A percentile compares a stretch with the other conserved stretches of the same genome.
Evolutionary conservation across 495 filamentous ascomycete species (phyloP).

Genomic region (Elaphomyces granulatus): DNA sequence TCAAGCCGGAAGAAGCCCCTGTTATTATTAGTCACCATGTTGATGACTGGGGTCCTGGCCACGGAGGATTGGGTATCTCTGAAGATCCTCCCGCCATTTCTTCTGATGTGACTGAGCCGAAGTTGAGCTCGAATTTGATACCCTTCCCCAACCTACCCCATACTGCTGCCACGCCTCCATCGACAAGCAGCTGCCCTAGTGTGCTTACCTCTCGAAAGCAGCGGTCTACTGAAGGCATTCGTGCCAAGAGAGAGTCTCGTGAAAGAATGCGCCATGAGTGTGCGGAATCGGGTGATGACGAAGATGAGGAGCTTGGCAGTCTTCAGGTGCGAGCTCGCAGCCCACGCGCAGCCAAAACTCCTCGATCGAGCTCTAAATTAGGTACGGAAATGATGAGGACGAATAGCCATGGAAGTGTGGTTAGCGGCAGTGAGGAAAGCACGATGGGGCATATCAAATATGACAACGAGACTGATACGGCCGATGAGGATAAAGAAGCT

Average conservation of each 20-base stretch:
- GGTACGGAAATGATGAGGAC: slow-evolving; percentile 93
- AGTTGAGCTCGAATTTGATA: slow-evolving; percentile 14
- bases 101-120: slow-evolving; percentile 15
- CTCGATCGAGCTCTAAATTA: slow-evolving; percentile 60
- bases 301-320: slow-evolving; percentile 75
- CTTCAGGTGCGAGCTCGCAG: slow-evolving; percentile 41
- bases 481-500: slow-evolving; percentile 13
- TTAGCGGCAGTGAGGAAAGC: slow-evolving; percentile 36
- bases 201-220: slow-evolving; percentile 43
- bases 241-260: slow-evolving; percentile 58
- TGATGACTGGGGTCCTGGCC: slow-evolving; percentile 55
- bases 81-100: slow-evolving; percentile 25
- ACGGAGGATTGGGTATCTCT: slow-evolving; percentile 56
- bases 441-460: slow-evolving; percentile 22
- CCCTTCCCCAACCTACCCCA: slow-evolving; percentile 11
- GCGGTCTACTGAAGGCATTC: slow-evolving; percentile 64
- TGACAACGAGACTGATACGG: slow-evolving; percentile 13
- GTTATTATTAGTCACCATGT: slow-evolving; percentile 58
- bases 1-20: slow-evolving; percentile 63
- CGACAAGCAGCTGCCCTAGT: slow-evolving; percentile 37
- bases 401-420: slow-evolving; percentile 77
- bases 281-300: slow-evolving; percentile 79
- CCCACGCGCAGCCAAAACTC: slow-evolving; percentile 29
- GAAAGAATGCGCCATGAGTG: slow-evolving; percentile 64
- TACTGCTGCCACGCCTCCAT: slow-evolving; percentile 16